Evolutionary conservation across 371 early-diverging fungal species (phyloP).

Genomic region (Choanephora cucurbitarum): DNA sequence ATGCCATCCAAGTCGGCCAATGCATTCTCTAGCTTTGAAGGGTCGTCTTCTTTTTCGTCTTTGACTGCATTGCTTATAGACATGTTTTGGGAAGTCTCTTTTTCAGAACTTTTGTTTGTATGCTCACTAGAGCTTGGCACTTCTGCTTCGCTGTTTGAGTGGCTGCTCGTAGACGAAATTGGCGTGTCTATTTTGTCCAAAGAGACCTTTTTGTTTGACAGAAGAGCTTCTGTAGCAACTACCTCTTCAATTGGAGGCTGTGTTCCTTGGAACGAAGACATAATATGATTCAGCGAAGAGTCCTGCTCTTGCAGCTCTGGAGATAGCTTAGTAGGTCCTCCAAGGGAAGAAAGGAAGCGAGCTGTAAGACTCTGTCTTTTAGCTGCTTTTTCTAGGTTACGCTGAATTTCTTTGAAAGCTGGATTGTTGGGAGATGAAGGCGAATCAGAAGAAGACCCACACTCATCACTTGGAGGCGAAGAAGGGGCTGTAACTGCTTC

Average conservation of each 20-base stretch:
- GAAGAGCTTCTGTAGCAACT: background rate
- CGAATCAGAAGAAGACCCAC: background rate
- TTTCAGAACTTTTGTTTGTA: background rate
- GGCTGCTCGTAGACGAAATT: too few species aligned
- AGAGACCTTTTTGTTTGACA: background rate
- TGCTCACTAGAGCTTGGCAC: background rate
- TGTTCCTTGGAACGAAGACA: constrained; percentile 14
- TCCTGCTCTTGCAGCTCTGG: constrained; percentile 1
- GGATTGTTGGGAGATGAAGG: constrained; percentile 8
- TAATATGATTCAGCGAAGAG: constrained; percentile 25
- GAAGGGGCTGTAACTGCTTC: background rate
- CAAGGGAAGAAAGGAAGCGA: constrained; percentile 34
- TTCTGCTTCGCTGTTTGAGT: too few species aligned
- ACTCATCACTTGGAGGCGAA: constrained; percentile 4
- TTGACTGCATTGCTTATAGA: background rate
- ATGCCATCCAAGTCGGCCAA: constrained; percentile 38
- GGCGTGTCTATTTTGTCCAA: background rate
- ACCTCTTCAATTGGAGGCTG: background rate
- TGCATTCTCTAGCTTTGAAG: constrained; percentile 17
- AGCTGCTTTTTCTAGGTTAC: constrained; percentile 36
- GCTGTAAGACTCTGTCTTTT: constrained; percentile 54
- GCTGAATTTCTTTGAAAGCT: constrained; percentile 31
- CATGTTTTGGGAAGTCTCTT: background rate
- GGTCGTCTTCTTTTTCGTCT: constrained; percentile 7
- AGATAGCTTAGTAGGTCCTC: background rate